These are phyloP conservation scores for Leccinum pachyderme DNA, from an alignment of 1,284 basidiomycete genomes.

Conservation along the genomic window DNA sequence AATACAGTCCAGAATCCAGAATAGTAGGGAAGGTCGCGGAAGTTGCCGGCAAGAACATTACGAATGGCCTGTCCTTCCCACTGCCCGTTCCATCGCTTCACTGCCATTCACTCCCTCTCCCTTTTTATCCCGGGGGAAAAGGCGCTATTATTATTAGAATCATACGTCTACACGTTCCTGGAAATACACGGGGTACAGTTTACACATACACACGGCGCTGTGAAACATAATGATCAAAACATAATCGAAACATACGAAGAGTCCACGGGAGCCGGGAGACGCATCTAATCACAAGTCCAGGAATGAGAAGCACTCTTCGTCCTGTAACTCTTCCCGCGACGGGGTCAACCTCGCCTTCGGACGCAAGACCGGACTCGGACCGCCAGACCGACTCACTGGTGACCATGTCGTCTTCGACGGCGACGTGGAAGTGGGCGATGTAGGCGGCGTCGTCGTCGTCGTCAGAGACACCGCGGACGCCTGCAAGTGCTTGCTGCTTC, in stretches of 20 bases:
- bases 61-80: not conserved
- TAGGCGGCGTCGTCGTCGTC: not conserved
- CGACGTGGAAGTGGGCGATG: not conserved
- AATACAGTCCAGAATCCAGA: too few relatives aligned
- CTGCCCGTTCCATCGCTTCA: not conserved
- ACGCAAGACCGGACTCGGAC: not conserved
- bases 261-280: not conserved
- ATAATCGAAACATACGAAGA: not conserved
- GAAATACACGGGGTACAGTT: not conserved
- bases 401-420: not conserved
- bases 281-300: constrained; percentile 23
- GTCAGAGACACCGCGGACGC: not conserved
- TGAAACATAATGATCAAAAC: not conserved
- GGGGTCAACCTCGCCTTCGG: not conserved
- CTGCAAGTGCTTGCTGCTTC: not conserved
- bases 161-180: not conserved
- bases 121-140: not conserved
- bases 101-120: not conserved
- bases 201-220: not conserved
- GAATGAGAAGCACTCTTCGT: constrained; percentile 29
- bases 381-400: not conserved
- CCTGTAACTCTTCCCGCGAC: constrained; percentile 14
- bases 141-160: not conserved
- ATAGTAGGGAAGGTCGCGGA: too few relatives aligned
- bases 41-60: not conserved